Percentiles rank a stretch among this genome's conserved stretches.
Conservation (phyloP, 331 rosid species). For the Ulmus americana region DNA sequence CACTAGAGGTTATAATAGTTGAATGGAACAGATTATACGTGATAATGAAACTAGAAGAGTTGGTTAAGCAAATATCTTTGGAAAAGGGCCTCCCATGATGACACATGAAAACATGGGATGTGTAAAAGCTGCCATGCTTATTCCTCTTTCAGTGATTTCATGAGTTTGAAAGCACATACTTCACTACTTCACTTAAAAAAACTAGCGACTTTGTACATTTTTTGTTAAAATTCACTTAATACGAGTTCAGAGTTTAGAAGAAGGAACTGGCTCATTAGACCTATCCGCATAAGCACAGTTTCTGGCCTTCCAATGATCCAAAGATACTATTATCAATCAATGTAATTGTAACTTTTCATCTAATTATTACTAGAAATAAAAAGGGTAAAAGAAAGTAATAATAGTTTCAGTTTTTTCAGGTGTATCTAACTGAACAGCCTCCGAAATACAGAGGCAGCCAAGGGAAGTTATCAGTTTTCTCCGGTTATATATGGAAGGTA, state of each 20-base stretch:
- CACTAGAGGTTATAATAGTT: not conserved
- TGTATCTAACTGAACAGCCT: too few relatives aligned
- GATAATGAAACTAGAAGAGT: slow-evolving; percentile 10
- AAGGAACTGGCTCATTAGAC: not conserved
- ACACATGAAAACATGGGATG: slow-evolving; percentile 12
- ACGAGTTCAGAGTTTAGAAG: not conserved
- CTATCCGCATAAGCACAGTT: not conserved
- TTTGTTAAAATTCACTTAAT: not conserved
- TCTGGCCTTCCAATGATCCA: not conserved
- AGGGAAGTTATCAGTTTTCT: not conserved
- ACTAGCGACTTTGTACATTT: too few relatives aligned
- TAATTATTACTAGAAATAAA: not conserved
- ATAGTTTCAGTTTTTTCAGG: not conserved
- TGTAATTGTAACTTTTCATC: not conserved
- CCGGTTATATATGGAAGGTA: not conserved
- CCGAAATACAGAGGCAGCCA: not conserved
- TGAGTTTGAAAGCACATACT: too few relatives aligned
- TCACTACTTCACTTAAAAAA: too few relatives aligned
- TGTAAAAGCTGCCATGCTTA: not conserved
- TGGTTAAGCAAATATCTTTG: not conserved
- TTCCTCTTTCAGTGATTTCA: too few relatives aligned
- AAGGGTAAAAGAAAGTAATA: not conserved
- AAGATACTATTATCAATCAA: not conserved
- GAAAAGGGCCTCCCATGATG: slow-evolving; percentile 6
- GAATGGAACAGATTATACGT: slow-evolving; percentile 15